Conservation (phyloP, 2,329 filamentous ascomycete genomes). For the Ceratocystis albifundus region DNA sequence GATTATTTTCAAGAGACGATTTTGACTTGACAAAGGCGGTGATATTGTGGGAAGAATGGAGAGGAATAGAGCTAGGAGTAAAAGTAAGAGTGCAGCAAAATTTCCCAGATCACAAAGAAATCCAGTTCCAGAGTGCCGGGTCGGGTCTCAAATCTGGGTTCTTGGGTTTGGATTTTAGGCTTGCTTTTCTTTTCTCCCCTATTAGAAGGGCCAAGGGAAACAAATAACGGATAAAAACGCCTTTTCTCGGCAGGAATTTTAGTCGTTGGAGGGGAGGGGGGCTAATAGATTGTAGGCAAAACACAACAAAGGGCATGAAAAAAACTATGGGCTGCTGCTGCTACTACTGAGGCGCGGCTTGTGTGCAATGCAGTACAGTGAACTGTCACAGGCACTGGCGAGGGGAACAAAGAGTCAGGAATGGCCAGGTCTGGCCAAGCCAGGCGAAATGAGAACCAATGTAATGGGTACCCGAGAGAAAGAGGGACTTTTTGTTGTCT, state of each 20-base stretch:
- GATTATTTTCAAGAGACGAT: not conserved
- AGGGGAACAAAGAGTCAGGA: not conserved
- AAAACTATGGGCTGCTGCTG: not conserved
- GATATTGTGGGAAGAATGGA: not conserved
- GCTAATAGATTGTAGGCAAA: not conserved
- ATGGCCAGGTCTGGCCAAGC: not conserved
- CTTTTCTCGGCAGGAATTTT: slow-evolving; percentile 2
- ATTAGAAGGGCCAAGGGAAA: not conserved
- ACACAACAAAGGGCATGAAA: not conserved
- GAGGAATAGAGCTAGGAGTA: not conserved
- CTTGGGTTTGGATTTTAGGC: slow-evolving; percentile 2
- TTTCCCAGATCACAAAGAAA: slow-evolving; percentile 1
- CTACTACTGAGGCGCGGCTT: no score
- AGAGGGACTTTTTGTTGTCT: slow-evolving; percentile 1
- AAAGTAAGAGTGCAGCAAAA: not conserved
- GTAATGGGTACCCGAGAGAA: not conserved
- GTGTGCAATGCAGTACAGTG: not conserved
- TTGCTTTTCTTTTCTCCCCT: not conserved
- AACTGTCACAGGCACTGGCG: not conserved
- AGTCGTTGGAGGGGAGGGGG: no score
- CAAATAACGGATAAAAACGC: not conserved
- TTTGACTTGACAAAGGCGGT: not conserved
- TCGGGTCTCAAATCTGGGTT: slow-evolving; percentile 12
- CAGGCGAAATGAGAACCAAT: not conserved
- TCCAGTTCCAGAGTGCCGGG: slow-evolving; percentile 1